These are phyloP conservation scores for Microthyrium microscopicum DNA, from an alignment of 2,329 filamentous ascomycete genomes.

Conservation along the genomic window DNA sequence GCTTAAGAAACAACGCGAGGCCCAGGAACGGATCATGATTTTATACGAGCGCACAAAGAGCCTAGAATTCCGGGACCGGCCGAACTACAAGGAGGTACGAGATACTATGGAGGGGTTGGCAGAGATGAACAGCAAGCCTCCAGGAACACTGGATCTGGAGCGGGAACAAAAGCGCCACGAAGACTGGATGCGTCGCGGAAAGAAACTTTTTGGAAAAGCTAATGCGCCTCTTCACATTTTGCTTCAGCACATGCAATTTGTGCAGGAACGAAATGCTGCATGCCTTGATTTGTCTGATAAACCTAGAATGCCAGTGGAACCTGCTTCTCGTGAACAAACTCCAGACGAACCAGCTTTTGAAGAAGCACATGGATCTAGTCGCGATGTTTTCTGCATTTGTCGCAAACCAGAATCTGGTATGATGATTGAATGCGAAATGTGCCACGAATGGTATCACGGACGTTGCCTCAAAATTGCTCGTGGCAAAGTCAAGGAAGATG, in stretches of 20 bases:
- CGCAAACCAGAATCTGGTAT: constrained; percentile 84
- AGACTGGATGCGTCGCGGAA: constrained; percentile 97
- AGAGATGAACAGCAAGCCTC: constrained; percentile 82
- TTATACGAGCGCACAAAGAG: constrained; percentile 65
- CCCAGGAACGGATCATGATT: constrained; percentile 71
- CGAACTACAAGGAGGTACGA: constrained; percentile 76
- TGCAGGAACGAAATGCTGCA: constrained; percentile 71
- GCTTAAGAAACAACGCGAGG: constrained; percentile 86
- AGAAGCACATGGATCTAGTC: constrained; percentile 30
- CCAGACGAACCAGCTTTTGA: constrained; percentile 33
- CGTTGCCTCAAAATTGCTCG: constrained; percentile 96
- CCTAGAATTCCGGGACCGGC: constrained; percentile 59
- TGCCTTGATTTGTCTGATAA: constrained; percentile 89
- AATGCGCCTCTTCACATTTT: constrained; percentile 94
- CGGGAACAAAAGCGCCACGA: constrained; percentile 89
- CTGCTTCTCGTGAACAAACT: constrained; percentile 67
- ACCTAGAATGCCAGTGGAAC: constrained; percentile 78
- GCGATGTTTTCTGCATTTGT: constrained; percentile 95
- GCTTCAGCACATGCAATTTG: constrained; percentile 85
- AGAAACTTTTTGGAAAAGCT: constrained; percentile 94
- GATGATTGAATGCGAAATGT: constrained; percentile 99
- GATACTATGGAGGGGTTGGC: constrained; percentile 77
- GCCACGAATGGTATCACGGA: constrained; percentile 98
- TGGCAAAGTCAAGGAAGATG: constrained; percentile 94
- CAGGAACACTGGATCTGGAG: constrained; percentile 80